These are phyloP conservation scores for Coemansia sp. DNA, from an alignment of 192 early-diverging fungal genomes.

Conservation along the genomic window DNA sequence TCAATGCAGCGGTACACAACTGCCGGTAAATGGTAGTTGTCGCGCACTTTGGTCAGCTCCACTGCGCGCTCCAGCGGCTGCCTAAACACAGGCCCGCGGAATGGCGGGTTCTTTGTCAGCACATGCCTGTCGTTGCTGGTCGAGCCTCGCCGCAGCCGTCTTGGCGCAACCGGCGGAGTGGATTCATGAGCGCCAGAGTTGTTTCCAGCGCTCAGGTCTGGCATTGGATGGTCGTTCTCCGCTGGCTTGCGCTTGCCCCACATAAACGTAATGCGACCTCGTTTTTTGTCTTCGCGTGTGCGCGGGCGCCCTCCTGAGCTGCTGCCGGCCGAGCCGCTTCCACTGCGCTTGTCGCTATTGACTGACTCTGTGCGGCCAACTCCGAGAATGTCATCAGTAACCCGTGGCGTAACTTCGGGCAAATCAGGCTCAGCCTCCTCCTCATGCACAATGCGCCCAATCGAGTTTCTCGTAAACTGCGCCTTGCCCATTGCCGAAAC, in stretches of 20 bases:
- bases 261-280: slow-evolving; percentile 56
- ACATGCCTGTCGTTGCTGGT: slow-evolving; percentile 27
- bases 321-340: background rate
- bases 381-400: slow-evolving; percentile 54
- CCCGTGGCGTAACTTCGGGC: slow-evolving; percentile 41
- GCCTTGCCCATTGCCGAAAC: slow-evolving; percentile 18
- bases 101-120: slow-evolving; percentile 10
- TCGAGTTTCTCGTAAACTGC: slow-evolving; percentile 48
- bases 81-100: slow-evolving; percentile 72
- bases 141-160: slow-evolving; percentile 51
- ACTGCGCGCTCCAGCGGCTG: slow-evolving; percentile 79
- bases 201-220: slow-evolving; percentile 21
- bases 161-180: slow-evolving; percentile 20
- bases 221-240: slow-evolving; percentile 27
- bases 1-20: slow-evolving; percentile 95
- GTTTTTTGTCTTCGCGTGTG: slow-evolving; percentile 55
- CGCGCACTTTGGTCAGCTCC: slow-evolving; percentile 65
- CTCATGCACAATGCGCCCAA: slow-evolving; percentile 54
- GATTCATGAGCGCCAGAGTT: slow-evolving; percentile 10
- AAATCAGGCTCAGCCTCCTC: slow-evolving; percentile 45
- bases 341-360: background rate
- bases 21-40: slow-evolving; percentile 81
- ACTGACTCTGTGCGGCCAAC: slow-evolving; percentile 34
- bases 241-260: slow-evolving; percentile 52
- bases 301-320: slow-evolving; percentile 19